Evolutionary conservation across 345 rosid genomes (phyloP), one percentile per base, ranked within the genome.

Genomic region (Eucalyptus caleyi): DNA sequence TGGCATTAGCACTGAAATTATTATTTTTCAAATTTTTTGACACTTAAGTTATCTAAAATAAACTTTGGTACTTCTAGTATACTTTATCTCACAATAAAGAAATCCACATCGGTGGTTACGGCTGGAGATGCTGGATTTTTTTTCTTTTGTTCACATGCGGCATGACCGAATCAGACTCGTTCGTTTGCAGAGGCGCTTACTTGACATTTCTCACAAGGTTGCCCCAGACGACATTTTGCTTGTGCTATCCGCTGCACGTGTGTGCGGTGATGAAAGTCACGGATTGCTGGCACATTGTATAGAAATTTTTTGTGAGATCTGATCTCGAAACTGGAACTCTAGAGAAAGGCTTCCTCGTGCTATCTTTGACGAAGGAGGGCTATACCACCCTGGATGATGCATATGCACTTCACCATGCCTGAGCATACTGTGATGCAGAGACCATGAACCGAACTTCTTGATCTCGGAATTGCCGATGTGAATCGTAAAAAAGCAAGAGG

Each of bases 321-420:
- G 92, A 96, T 89, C 89, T 94, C 9, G 98, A 94, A 90, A 34
- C 89, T 9, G 87, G 93, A 32, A 94, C 94, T 82, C 95, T 96
- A 67, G 98, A 95, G 7, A 96, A 95, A 91, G 92, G 95, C 87
- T 90, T 96, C 97, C 96, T 3, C 94, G 86, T 5, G 88, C 93
- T 88, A 91, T 91, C 49, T 93, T 92, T 96, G 32, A 90, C 95
- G 87, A 92, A 91, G 83, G 99, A 97, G 86, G 95, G 92, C 34
- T 94, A 94, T 67, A 93, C 96, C 50, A 95, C 90, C 88, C 92
- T 97, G 47, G 99, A 97, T 87, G 95, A 95, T 81, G 94, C 98
- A 1, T 89, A 89, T 89, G 98, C 97, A 45, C 98, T 96, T 69
- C 98, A 96, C 87, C 93, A 94, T 86, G 99, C 98, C 40, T 96